Evolutionary conservation across 225 moss, liverwort and hornwort species (phyloP).

Genomic region (Straminergon stramineum): DNA sequence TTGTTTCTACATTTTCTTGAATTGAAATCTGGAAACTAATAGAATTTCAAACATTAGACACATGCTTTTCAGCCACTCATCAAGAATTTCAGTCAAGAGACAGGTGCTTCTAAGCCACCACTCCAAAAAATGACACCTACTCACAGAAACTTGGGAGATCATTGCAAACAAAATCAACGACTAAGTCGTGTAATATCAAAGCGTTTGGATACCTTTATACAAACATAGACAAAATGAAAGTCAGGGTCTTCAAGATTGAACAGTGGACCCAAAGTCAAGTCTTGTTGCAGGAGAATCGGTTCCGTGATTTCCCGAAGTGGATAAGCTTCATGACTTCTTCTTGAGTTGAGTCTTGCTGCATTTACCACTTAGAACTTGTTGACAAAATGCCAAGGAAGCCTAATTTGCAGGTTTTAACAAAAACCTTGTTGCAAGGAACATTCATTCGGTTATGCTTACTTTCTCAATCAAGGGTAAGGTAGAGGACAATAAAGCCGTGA

Average conservation of each 20-base stretch:
- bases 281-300: slow-evolving; percentile 34
- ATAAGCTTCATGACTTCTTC: slow-evolving; percentile 49
- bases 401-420: not conserved
- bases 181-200: not conserved
- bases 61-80: not conserved
- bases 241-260: slow-evolving; percentile 56
- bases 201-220: slow-evolving; percentile 26
- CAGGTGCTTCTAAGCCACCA: not conserved
- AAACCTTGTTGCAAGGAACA: not conserved
- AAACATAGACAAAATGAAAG: slow-evolving; percentile 73
- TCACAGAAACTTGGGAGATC: not conserved
- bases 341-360: slow-evolving; percentile 53
- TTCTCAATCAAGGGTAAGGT: not conserved
- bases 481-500: not conserved
- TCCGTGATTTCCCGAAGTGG: slow-evolving; percentile 44
- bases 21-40: not conserved
- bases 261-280: slow-evolving; percentile 54
- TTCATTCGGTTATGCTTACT: not conserved
- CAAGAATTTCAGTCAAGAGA: not conserved
- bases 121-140: not conserved
- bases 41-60: not conserved
- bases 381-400: not conserved
- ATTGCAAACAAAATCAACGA: not conserved
- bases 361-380: not conserved
- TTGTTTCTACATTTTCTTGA: not conserved